Conservation (phyloP, 768 basidiomycete genomes). For the Tulasnella sp. region DNA sequence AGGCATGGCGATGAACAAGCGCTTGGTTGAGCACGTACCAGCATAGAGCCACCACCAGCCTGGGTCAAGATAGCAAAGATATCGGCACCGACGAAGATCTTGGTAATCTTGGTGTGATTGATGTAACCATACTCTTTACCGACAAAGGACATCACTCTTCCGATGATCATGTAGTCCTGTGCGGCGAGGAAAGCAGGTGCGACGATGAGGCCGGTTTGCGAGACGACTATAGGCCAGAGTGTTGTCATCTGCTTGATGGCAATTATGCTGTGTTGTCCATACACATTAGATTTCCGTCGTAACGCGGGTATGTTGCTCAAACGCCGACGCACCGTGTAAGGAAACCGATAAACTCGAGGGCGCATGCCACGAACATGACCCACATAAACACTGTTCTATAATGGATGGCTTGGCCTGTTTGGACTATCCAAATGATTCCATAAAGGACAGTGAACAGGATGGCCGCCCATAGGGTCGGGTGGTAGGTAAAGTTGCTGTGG, state of each 20-base stretch:
- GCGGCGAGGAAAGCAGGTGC: constrained; percentile 37
- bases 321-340: constrained; percentile 7
- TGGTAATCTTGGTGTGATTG: constrained; percentile 33
- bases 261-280: not conserved
- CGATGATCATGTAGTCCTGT: constrained; percentile 37
- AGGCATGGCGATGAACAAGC: not conserved
- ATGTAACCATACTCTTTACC: constrained; percentile 30
- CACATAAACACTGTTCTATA: constrained; percentile 17
- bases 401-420: constrained; percentile 17
- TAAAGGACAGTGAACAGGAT: constrained; percentile 27
- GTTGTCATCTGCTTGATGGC: constrained; percentile 29
- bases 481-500: not conserved
- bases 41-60: constrained; percentile 32
- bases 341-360: constrained; percentile 23
- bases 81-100: constrained; percentile 36
- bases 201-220: constrained; percentile 32
- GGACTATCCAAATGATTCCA: not conserved
- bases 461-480: constrained; percentile 8
- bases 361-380: constrained; percentile 13
- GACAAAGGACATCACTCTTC: constrained; percentile 35
- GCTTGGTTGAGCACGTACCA: not conserved
- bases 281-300: not conserved
- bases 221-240: constrained; percentile 25
- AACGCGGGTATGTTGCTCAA: not conserved
- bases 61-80: constrained; percentile 35